A percentile compares a stretch with the other conserved stretches of the same genome.
phyloP scores from a whole-genome alignment of 371 early-diverging fungal genomes.

The Choanephora cucurbitarum region DNA sequence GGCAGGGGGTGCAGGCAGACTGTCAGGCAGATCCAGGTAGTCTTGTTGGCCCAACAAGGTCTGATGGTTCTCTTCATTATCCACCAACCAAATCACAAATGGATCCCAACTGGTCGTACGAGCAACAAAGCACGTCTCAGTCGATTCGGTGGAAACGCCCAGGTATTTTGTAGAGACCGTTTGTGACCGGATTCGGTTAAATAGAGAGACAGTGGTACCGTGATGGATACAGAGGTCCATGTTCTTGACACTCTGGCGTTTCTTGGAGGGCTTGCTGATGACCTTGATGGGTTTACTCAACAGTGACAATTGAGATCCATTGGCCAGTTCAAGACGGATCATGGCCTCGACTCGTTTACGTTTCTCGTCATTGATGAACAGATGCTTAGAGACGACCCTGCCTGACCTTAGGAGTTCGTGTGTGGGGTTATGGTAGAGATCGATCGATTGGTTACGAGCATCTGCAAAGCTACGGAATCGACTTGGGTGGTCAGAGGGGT shows the following conservation, averaged over 20 bases:
- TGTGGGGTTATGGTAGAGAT: slow-evolving; percentile 15
- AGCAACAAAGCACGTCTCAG: slow-evolving; percentile 66
- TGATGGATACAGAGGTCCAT: slow-evolving; percentile 75
- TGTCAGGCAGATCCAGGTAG: slow-evolving; percentile 51
- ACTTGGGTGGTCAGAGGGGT: not conserved
- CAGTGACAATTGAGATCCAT: slow-evolving; percentile 56
- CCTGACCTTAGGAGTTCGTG: slow-evolving; percentile 37
- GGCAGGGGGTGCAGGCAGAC: slow-evolving; percentile 42
- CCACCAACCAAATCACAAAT: slow-evolving; percentile 78
- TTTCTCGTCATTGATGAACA: slow-evolving; percentile 75
- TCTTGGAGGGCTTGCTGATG: slow-evolving; percentile 77
- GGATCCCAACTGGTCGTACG: slow-evolving; percentile 77
- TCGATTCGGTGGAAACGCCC: slow-evolving; percentile 54
- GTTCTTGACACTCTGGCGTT: slow-evolving; percentile 75
- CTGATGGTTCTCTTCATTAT: slow-evolving; percentile 29
- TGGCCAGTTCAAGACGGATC: slow-evolving; percentile 59
- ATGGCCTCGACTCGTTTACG: slow-evolving; percentile 67
- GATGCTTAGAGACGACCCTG: slow-evolving; percentile 69
- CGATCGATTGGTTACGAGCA: slow-evolving; percentile 8
- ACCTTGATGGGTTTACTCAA: slow-evolving; percentile 72
- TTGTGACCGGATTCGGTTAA: slow-evolving; percentile 67
- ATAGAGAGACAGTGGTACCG: slow-evolving; percentile 70
- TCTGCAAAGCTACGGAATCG: slow-evolving; percentile 1
- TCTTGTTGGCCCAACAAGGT: no score
- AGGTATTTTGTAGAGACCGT: slow-evolving; percentile 82